Conservation (phyloP, 805 yeast species). For the Yarrowia yakushimensis region DNA sequence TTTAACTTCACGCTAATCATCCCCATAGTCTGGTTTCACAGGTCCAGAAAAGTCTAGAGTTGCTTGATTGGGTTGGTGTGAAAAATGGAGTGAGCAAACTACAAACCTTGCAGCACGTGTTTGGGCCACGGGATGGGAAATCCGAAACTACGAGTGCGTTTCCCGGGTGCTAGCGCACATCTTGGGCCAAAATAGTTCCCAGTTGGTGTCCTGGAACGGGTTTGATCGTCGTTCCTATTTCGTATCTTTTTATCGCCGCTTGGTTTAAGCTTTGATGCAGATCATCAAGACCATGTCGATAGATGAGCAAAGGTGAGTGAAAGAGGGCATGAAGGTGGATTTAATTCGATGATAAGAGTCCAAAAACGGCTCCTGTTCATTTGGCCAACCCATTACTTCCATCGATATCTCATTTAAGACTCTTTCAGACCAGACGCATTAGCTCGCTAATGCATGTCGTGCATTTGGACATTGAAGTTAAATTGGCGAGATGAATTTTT, state of each 20-base stretch:
- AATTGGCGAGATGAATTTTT: background rate
- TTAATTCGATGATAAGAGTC: too few species aligned
- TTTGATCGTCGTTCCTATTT: background rate
- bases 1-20: background rate
- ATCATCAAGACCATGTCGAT: background rate
- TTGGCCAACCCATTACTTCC: too few species aligned
- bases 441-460: background rate
- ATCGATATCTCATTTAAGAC: too few species aligned
- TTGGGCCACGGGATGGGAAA: too few species aligned
- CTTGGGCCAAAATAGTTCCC: too few species aligned
- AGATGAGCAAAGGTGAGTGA: too few species aligned
- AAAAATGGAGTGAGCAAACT: too few species aligned
- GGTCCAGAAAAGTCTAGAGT: background rate
- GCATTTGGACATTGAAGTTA: conserved; percentile 18
- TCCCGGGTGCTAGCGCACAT: background rate
- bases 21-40: background rate
- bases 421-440: too few species aligned
- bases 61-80: background rate
- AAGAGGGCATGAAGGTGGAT: background rate
- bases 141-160: background rate
- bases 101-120: background rate
- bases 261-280: background rate
- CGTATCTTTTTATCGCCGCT: background rate
- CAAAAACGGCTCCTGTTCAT: too few species aligned
- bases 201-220: background rate